Percentiles rank a stretch among this genome's conserved stretches.
These are phyloP conservation scores for Trichosporon sp. DNA, from an alignment of 1,284 basidiomycete genomes.

Conservation along the genomic window DNA sequence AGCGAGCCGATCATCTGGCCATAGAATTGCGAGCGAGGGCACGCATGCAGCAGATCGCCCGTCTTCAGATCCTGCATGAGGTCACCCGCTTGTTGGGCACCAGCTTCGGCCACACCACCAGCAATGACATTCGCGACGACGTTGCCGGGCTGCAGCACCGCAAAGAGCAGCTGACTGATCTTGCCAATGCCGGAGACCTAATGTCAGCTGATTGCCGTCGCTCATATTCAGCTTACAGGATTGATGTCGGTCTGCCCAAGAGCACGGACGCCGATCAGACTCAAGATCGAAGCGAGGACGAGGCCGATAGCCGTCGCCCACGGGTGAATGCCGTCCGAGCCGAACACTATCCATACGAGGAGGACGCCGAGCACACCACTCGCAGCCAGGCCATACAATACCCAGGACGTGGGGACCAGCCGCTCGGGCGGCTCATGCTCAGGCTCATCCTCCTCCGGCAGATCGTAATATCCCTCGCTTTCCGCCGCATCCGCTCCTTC, in stretches of 20 bases:
- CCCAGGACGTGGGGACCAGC: conserved; percentile 75
- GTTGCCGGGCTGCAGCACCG: conserved; percentile 87
- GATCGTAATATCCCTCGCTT: conserved; percentile 36
- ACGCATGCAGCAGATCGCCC: conserved; percentile 79
- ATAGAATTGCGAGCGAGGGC: conserved; percentile 79
- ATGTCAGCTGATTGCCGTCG: neutral
- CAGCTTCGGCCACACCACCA: conserved; percentile 91
- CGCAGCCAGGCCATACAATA: conserved; percentile 59
- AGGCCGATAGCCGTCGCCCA: conserved; percentile 89
- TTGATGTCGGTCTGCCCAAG: conserved; percentile 90
- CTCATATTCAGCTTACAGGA: conserved; percentile 52
- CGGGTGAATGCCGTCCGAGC: conserved; percentile 79
- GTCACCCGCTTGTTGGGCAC: conserved; percentile 93
- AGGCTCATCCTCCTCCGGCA: conserved; percentile 51
- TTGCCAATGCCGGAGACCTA: conserved; percentile 83
- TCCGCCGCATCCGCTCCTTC: conserved; percentile 21
- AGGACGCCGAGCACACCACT: conserved; percentile 67
- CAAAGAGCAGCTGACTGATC: conserved; percentile 88
- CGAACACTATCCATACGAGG: conserved; percentile 82
- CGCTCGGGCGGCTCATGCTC: conserved; percentile 74
- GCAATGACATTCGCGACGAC: conserved; percentile 94
- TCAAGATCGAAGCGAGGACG: conserved; percentile 71
- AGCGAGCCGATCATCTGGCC: conserved; percentile 82
- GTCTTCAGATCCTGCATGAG: conserved; percentile 99
- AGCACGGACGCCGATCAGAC: conserved; percentile 82